A percentile compares a stretch with the other conserved stretches of the same genome.
Conservation (phyloP, 805 yeast genomes). For the Starmerella apis region DNA sequence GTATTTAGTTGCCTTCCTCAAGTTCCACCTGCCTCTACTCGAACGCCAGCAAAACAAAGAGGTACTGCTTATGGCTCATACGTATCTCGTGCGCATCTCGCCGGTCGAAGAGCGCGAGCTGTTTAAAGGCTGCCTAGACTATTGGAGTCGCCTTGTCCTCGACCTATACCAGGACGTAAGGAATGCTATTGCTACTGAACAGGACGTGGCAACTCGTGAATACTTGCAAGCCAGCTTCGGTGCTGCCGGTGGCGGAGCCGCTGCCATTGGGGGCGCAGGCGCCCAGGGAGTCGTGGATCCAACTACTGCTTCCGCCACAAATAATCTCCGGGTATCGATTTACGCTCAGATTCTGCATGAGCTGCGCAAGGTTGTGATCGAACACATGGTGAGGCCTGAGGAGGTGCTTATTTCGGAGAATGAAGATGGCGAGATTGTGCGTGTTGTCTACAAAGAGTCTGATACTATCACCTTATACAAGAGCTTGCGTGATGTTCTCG, state of each 20-base stretch:
- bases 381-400: slow-evolving; percentile 96
- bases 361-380: slow-evolving; percentile 85
- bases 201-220: slow-evolving; percentile 69
- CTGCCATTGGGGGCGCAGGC: slow-evolving; percentile 5
- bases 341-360: slow-evolving; percentile 71
- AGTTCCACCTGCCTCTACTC: slow-evolving; percentile 56
- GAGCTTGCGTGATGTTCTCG: slow-evolving; percentile 90
- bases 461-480: slow-evolving; percentile 94
- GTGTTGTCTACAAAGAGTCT: slow-evolving; percentile 93
- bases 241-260: slow-evolving; percentile 30
- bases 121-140: slow-evolving; percentile 89
- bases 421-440: slow-evolving; percentile 97
- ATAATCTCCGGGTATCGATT: slow-evolving; percentile 61
- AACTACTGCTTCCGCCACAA: neutral
- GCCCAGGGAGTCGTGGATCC: slow-evolving; percentile 81
- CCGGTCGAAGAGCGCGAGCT: slow-evolving; percentile 90
- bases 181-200: slow-evolving; percentile 57
- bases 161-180: slow-evolving; percentile 79
- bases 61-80: slow-evolving; percentile 59
- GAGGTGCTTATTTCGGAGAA: slow-evolving; percentile 94
- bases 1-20: slow-evolving; percentile 75
- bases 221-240: slow-evolving; percentile 26
- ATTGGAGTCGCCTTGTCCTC: slow-evolving; percentile 81
- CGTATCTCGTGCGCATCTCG: slow-evolving; percentile 72
- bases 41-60: slow-evolving; percentile 44